Base-by-base conservation (phyloP, 108 stramenopile genomes). In the Schizochytrium sp. region DNA sequence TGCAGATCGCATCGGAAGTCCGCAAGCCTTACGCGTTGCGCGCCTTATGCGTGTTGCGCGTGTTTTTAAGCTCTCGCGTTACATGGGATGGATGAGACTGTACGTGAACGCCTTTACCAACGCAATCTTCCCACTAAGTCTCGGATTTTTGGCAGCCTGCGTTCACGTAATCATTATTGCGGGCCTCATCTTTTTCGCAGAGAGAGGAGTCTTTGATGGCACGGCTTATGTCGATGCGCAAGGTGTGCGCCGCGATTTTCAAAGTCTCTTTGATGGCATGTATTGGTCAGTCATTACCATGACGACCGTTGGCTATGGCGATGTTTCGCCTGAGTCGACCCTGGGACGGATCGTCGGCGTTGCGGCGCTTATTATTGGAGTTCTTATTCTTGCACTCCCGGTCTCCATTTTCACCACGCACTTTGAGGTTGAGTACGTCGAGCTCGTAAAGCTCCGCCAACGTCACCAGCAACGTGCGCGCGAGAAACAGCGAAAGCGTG, bases 251-350 rank as follows among this genome's bases (percentile, higher is more conserved):
- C 34, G 63, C 25, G 59, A 60, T 18, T 90, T 83, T 53, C 34
- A 57, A 25, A 58, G 43, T 55, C 83, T 89, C 14, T 76, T 87
- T 5, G 53, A 57, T 21, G 43, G 87, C 47, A 51, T 87, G 34
- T 90, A 90, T 59, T 90, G 90, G 90, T 72, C 87, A 2, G 72
- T 90, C 43, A 87, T 90, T 0, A 90, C 90, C 5, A 87, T 89
- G 58, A 90, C 90, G 16, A 90, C 90, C 4, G 88, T 88, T 10
- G 90, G 90, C 16, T 90, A 89, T 47, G 90, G 90, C 41, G 90
- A 90, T 53, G 48, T 72, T 1, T 5, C 19, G 44, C 88, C 88
- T 6, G n/a, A 72, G 59, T 43, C 88, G 3, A 21, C 72, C 18
- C 18, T 58, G 69, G 88, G 90, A 16, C 3, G 53, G 5, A 58